Base-by-base conservation (phyloP, 208 protist genomes). In the Balamuthia mandrillaris region DNA sequence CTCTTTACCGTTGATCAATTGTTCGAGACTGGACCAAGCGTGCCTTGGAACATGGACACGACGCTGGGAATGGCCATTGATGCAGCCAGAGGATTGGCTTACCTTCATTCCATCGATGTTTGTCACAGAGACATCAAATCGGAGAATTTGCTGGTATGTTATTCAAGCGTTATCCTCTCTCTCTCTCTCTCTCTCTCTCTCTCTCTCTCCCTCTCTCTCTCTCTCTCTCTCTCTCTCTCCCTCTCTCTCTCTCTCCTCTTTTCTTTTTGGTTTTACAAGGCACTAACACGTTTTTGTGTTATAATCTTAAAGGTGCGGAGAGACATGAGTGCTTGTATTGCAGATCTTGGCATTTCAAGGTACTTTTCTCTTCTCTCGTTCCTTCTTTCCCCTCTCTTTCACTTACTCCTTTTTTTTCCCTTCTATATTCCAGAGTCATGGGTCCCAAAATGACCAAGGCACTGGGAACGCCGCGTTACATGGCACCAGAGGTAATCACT, bases 51-150 rank as follows among this genome's bases (percentile, higher is more conserved):
- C 27, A 61, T 81, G 14, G 14, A 21, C 9, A 61, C 44, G 18
- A 51, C 72, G 12, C 29, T 91, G 29, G 44, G 83, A 49, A 54
- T 93, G 14, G 88, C 88, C 52, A 77, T 87, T 18, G 90, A 92
- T 77, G 84, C 87, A 42, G 91, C 90, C 6, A n/a, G 82, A 33
- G 90, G 89, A 21, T 83, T 93, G 87, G 81, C 88, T 21, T 93
- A 91, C 44, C 72, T 93, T 6, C 91, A 93, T 41, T 82, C 82
- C 47, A 81, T 81, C 47, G 61, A 81, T 51, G 72, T 81, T 7
- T 16, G 33, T 33, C 72, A 81, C n/a, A 27, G 72, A 27, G 72
- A 81, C 72, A 81, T 81, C 35, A 81, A 81, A 31, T 61, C 45
- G 3, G 47, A 81, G 24, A 81, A 81, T 51, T 16, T 81, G 4